phyloP scores from a whole-genome alignment of 164 flowering plant genomes.

The Umbellularia californica region DNA sequence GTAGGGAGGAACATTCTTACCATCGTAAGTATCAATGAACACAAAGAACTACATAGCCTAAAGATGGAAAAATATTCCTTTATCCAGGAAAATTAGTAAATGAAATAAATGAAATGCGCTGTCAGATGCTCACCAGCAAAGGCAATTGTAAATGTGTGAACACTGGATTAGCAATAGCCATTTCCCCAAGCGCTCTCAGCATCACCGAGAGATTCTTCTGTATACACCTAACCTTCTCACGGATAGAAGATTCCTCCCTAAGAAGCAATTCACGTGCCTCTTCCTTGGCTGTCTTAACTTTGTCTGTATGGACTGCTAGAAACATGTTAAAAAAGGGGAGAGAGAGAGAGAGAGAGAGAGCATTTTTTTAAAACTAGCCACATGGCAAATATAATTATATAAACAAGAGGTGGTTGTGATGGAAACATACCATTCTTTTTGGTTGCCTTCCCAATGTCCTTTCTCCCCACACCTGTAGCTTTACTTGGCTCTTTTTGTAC shows the following conservation, averaged over 20 bases:
- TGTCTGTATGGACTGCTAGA: constrained; percentile 40
- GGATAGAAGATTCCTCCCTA: constrained; percentile 69
- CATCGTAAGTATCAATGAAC: too few species aligned
- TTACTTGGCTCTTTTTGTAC: constrained; percentile 44
- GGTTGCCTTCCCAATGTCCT: constrained; percentile 55
- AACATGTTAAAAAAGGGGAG: background rate
- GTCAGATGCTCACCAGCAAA: constrained; percentile 52
- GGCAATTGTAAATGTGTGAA: constrained; percentile 91
- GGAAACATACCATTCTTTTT: constrained; percentile 67
- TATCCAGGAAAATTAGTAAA: background rate
- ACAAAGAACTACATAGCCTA: background rate
- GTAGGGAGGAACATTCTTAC: too few species aligned
- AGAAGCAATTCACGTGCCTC: constrained; percentile 85
- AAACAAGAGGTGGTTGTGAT: constrained; percentile 1
- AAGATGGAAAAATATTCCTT: background rate
- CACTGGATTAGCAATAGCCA: constrained; percentile 79
- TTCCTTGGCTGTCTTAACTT: constrained; percentile 86
- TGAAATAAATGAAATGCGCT: background rate
- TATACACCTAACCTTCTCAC: constrained; percentile 63
- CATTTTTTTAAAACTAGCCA: background rate
- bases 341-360: background rate
- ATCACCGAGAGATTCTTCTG: constrained; percentile 63
- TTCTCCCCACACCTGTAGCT: constrained; percentile 48
- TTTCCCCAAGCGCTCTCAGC: constrained; percentile 82
- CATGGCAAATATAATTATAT: background rate